A percentile compares a stretch with the other conserved stretches of the same genome.
phyloP scores from a whole-genome alignment of 495 filamentous ascomycete genomes.

The Penicillium odoratum region DNA sequence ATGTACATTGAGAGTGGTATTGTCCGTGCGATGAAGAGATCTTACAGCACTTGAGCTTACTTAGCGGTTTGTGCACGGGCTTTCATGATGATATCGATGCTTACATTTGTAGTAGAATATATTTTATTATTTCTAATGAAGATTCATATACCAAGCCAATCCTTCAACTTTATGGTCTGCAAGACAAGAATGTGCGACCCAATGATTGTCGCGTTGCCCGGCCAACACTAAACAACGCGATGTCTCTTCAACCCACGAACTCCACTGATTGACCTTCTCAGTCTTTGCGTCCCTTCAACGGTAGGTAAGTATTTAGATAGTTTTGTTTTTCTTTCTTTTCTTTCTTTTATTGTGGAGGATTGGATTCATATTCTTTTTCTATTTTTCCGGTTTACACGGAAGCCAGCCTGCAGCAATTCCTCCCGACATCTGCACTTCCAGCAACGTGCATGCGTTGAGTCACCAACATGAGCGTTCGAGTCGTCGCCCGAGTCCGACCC shows the following conservation, averaged over 20 bases:
- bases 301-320: slow-evolving; percentile 23
- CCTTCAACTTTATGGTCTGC: not conserved
- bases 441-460: slow-evolving; percentile 21
- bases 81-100: too few species aligned
- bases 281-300: slow-evolving; percentile 19
- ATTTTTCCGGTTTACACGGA: slow-evolving; percentile 9
- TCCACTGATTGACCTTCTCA: slow-evolving; percentile 20
- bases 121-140: too few species aligned
- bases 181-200: slow-evolving; percentile 14
- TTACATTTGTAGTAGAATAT: too few species aligned
- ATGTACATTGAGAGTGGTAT: too few species aligned
- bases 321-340: slow-evolving; percentile 13
- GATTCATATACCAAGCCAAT: too few species aligned
- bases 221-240: slow-evolving; percentile 26
- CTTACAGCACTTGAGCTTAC: too few species aligned
- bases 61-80: too few species aligned
- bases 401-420: not conserved
- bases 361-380: not conserved
- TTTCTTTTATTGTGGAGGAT: slow-evolving; percentile 7
- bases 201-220: slow-evolving; percentile 28
- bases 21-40: too few species aligned
- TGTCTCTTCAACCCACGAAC: slow-evolving; percentile 10
- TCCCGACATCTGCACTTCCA: slow-evolving; percentile 1
- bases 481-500: slow-evolving; percentile 87
- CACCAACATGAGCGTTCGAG: slow-evolving; percentile 63